These are phyloP conservation scores for Scutellaria galericulata DNA, from an alignment of 257 asterid genomes.

Conservation along the genomic window DNA sequence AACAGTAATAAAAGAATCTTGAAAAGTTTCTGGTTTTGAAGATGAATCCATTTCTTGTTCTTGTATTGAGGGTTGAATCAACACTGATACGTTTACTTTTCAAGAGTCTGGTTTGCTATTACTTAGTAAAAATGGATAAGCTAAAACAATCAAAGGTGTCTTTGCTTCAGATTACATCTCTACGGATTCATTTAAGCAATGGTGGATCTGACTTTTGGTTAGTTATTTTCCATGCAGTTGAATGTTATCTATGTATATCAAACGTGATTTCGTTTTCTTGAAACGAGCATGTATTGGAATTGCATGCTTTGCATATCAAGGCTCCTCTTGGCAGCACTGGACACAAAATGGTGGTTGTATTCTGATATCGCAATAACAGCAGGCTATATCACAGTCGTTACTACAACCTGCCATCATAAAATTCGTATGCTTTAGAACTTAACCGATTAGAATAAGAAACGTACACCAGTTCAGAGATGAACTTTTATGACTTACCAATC, in stretches of 20 bases:
- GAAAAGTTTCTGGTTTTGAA: neutral
- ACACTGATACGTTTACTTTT: neutral
- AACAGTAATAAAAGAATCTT: conserved; percentile 6
- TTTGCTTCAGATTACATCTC: neutral
- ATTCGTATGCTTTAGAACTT: neutral
- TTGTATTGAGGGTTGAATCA: neutral
- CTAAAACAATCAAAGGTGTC: neutral
- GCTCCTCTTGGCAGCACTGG: conserved; percentile 49
- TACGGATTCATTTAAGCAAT: neutral
- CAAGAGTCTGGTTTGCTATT: neutral
- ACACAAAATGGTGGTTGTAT: conserved; percentile 51
- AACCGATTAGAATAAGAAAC: neutral
- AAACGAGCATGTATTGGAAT: neutral
- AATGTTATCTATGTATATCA: neutral
- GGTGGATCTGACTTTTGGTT: neutral
- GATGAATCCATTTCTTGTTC: conserved; percentile 17
- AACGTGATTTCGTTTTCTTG: neutral
- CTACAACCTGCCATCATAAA: conserved; percentile 44
- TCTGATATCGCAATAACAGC: conserved; percentile 59
- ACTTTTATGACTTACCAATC: conserved; percentile 34
- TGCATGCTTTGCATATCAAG: conserved; percentile 34
- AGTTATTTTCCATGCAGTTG: neutral
- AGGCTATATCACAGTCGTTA: conserved; percentile 52
- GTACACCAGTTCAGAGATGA: neutral
- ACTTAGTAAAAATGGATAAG: neutral